Evolutionary conservation across 192 early-diverging fungal genomes (phyloP), one percentile per base, ranked within the genome.

Genomic region (Rhizoclosmatium sp.): DNA sequence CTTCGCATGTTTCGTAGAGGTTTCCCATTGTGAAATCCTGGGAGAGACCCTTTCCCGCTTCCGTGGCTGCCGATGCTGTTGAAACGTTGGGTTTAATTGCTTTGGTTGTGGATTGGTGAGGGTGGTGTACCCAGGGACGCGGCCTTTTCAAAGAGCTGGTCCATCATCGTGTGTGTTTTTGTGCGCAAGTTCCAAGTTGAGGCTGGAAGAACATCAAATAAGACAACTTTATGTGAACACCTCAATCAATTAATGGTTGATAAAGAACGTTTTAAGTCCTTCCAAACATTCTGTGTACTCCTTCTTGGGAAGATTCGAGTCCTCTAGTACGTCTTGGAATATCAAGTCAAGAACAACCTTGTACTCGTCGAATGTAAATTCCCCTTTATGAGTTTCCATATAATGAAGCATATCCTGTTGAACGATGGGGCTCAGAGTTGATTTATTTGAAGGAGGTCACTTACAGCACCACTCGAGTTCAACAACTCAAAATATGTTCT

Each of bases 1-100:
- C 95, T 65, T 98, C 97, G 45, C 93, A 92, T 39, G 93, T 94
- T 75, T 99, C 95, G 84, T 95, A 97, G 79, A 96, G 93, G 71
- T 95, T 92, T 0, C 89, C 92, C 73, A 97, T 95, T 1, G 94
- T 92, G 42, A 99, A 81, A n/a, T 95, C 93, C 81, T 80, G 69
- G 9, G 84, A 82, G 9, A 85, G 59, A 40, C 79, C 73, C 65
- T 69, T 80, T 45, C 78, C 80, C 5, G 87, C 83, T 51, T 85
- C 84, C 9, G 69, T 65, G 1, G 83, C 84, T 45, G 81, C 66
- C 10, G 51, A 73, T 7, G 82, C 84, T 45, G 86, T 80, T 31
- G 45, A 42, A 54, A 31, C 31, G 31, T 31, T 31, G 31, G 31
- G 31, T 31, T 31, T 31, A 31, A 31, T 31, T 31, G 31, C 31